Percentiles rank a stretch among this genome's conserved stretches.
phyloP scores from a whole-genome alignment of 345 rosid species.

The Capsella bursapastoris region DNA sequence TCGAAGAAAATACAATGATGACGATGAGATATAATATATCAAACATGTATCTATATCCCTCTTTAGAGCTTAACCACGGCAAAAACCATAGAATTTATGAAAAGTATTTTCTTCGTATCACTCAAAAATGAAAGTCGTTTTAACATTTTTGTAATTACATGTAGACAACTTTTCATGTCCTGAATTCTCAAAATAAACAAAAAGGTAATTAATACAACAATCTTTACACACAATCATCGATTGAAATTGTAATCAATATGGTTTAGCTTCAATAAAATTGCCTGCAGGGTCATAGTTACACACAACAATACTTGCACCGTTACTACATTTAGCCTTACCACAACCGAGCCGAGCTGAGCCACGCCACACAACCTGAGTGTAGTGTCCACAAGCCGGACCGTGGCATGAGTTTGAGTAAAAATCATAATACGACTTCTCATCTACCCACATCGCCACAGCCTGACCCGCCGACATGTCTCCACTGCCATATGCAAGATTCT shows the following conservation, averaged over 20 bases:
- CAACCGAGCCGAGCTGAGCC: constrained; percentile 62
- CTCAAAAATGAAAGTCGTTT: background rate
- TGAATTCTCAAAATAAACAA: background rate
- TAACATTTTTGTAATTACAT: background rate
- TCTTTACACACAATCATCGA: constrained; percentile 30
- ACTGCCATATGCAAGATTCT: constrained; percentile 59
- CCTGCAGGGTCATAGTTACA: constrained; percentile 76
- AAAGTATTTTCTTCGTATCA: too few relatives aligned
- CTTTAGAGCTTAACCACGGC: background rate
- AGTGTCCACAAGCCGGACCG: constrained; percentile 62
- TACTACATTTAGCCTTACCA: constrained; percentile 62
- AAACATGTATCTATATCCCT: background rate
- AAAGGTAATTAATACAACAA: background rate
- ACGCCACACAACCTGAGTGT: constrained; percentile 78
- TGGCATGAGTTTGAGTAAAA: constrained; percentile 56
- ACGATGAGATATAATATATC: background rate
- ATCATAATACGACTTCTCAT: constrained; percentile 57
- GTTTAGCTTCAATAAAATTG: constrained; percentile 54
- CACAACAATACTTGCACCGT: constrained; percentile 54
- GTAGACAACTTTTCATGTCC: background rate
- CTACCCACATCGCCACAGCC: constrained; percentile 63
- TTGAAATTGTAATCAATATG: constrained; percentile 32
- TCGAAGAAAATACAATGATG: background rate
- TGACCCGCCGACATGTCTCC: constrained; percentile 46
- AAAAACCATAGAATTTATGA: background rate